Base-by-base conservation (phyloP, 805 yeast genomes). In the Jamesozyma spencerorum region DNA sequence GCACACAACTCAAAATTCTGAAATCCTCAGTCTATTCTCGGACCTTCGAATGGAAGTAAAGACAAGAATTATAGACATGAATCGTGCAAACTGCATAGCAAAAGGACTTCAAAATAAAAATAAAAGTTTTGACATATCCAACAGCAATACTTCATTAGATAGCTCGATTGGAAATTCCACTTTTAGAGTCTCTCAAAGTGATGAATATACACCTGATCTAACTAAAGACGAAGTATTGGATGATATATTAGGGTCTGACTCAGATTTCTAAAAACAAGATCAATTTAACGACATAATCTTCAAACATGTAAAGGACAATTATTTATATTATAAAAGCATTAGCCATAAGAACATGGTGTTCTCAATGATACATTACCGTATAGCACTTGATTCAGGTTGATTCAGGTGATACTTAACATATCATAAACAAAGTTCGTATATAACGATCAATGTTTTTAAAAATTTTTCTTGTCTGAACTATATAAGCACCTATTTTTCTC, bases 21-120 rank as follows among this genome's bases (percentile, higher is more conserved):
- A 40, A 5, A 40, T 56, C 12, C 28, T 50, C 4, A 28, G 32
- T 1, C 28, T 50, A 3, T 54, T 56, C 29, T 33, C 40, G 19
- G 50, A 43, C 11, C 35, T 54, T 34, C 37, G 40, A 5, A 32
- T 34, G 1, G 39, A 47, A 18, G 44, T 38, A 12, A 50, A 44
- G 26, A 36, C 45, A n/a, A 42, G 45, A 24, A 53, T 42, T 10
- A 50, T 53, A n/a, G 54, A 48, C 5, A 57, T 59, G 55, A 58
- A 57, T 37, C 47, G 53, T 28, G 47, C 43, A 2, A 49, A 53
- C 36, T 53, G 60, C 38, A 47, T 55, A 18, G 58, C 58, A 4
- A 43, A 47, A 34, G 48, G 51, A 4, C 26, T 55, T 5, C 40
- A 38, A 14, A 47, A 41, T 18, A 53, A 48, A 11, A 37, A 26